Base-by-base conservation (phyloP, 2,329 filamentous ascomycete species). In the Pochonia chlamydosporia region DNA sequence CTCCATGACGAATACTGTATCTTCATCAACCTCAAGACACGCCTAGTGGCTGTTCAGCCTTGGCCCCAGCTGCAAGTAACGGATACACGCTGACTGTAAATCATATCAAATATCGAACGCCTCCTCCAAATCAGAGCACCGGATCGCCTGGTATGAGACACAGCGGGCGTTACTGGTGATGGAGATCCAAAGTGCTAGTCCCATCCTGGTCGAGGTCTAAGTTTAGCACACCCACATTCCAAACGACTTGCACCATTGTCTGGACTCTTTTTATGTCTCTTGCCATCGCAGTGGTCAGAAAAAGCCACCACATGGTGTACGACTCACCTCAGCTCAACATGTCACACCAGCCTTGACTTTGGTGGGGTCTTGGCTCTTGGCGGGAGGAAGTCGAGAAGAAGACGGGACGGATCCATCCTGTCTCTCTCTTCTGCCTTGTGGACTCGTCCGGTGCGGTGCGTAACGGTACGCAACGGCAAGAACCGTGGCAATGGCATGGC, bases 221-320 rank as follows among this genome's bases (percentile, higher is more conserved):
- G 39, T 41, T 26, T 41, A 41, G 39, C 39, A 28, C 13, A n/a
- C 39, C 24, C 13, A 11, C 23, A 24, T 14, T 28, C 24, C 23
- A 41, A 11, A 20, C 9, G 9, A 20, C 11, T 21, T 5, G 37
- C 14, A 18, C 9, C 3, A 9, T 14, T 14, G 37, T 25, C 23
- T 41, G n/a, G n/a, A 5, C 21, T 7, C 36, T 39, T 2, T 8
- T 28, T 8, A n/a, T 28, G 24, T 25, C 13, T 25, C 23, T 20
- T n/a, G n/a, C 39, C n/a, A 37, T 26, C 18, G 33, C 11, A 13
- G 20, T 37, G 43, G 31, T 20, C 14, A 24, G 9, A 10, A 39
- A 28, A 31, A 39, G 43, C 43, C 31, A 37, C 43, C 44, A 46
- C 44, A 42, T 42, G 44, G 44, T 36, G 28, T 26, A 16, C 37